These are phyloP conservation scores for Cercospora berteroae DNA, from an alignment of 2,329 filamentous ascomycete genomes.

Conservation along the genomic window DNA sequence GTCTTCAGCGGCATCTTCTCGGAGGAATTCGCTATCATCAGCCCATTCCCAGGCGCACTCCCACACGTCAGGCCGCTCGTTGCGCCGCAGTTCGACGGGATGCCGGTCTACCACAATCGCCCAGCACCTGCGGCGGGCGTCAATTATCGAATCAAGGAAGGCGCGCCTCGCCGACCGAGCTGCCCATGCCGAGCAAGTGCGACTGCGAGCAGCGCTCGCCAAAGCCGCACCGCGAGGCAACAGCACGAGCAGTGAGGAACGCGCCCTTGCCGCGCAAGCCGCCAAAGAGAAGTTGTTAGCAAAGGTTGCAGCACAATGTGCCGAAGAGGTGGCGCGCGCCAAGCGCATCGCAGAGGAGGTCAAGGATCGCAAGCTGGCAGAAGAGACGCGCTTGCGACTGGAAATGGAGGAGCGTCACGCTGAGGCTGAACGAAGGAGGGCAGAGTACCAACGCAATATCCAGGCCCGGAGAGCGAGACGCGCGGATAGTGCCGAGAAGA, in stretches of 20 bases:
- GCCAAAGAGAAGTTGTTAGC: conserved; percentile 77
- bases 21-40: conserved; percentile 76
- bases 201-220: conserved; percentile 69
- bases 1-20: conserved; percentile 73
- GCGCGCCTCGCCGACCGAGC: conserved; percentile 76
- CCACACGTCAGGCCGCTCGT: conserved; percentile 62
- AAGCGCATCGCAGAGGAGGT: conserved; percentile 80
- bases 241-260: conserved; percentile 67
- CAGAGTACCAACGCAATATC: conserved; percentile 51
- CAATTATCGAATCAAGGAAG: conserved; percentile 77
- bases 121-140: conserved; percentile 74
- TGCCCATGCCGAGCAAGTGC: conserved; percentile 79
- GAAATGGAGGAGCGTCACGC: conserved; percentile 80
- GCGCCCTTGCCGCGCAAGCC: conserved; percentile 72
- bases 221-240: conserved; percentile 63
- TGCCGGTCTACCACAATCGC: conserved; percentile 73
- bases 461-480: conserved; percentile 46
- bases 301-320: conserved; percentile 76
- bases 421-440: conserved; percentile 70
- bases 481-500: conserved; percentile 49
- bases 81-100: conserved; percentile 39
- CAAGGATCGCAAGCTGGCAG: conserved; percentile 75
- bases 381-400: conserved; percentile 64
- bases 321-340: conserved; percentile 77
- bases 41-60: conserved; percentile 63